These are phyloP conservation scores for Colletotrichum scovillei DNA, from an alignment of 2,329 filamentous ascomycete species.

Conservation along the genomic window DNA sequence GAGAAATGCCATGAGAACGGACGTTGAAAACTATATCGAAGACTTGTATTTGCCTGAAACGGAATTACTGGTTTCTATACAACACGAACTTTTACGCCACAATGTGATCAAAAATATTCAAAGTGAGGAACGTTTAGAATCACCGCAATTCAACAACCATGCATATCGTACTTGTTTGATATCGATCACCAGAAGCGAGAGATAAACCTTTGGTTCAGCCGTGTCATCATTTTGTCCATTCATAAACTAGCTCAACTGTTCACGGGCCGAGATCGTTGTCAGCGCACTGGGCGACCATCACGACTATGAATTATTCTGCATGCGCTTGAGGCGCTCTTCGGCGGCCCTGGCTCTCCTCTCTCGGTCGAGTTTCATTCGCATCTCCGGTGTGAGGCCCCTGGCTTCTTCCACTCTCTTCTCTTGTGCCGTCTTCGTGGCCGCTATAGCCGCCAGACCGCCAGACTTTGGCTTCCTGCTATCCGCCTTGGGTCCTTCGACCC, in stretches of 20 bases:
- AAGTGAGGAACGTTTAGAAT: background rate
- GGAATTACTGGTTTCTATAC: no score
- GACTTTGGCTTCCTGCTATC: conserved; percentile 62
- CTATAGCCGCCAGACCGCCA: conserved; percentile 66
- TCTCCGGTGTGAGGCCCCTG: conserved; percentile 87
- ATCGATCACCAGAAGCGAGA: background rate
- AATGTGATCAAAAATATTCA: background rate
- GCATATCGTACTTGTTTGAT: no score
- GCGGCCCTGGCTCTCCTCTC: conserved; percentile 92
- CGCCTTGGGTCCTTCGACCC: conserved; percentile 72
- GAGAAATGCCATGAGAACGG: no score
- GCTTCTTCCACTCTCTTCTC: conserved; percentile 87
- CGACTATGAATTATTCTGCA: conserved; percentile 59
- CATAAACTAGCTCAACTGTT: background rate
- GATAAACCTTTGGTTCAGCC: background rate
- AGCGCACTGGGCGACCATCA: no score
- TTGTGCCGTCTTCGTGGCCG: conserved; percentile 77
- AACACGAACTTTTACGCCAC: background rate
- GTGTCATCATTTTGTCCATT: background rate
- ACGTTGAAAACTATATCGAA: no score
- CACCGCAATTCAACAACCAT: no score
- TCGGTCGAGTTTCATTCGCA: conserved; percentile 84
- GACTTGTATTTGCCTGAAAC: no score
- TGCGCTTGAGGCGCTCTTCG: conserved; percentile 82
- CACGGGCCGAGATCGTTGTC: background rate